These are phyloP conservation scores for Aspergillus floridensis DNA, from an alignment of 2,329 filamentous ascomycete genomes.

Conservation along the genomic window DNA sequence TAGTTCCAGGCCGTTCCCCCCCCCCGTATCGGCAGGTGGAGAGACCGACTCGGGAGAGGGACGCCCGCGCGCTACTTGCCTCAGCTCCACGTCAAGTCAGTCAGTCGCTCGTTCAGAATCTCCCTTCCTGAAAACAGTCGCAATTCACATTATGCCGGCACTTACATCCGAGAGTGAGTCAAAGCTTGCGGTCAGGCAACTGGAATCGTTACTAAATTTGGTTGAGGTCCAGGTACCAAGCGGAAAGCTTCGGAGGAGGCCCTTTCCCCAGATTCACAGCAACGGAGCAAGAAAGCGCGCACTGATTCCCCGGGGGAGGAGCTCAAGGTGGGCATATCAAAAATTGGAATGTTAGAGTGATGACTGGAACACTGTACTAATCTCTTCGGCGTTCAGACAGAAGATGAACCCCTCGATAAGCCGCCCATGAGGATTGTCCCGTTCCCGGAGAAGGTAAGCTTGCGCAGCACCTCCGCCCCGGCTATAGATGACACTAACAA, in stretches of 20 bases:
- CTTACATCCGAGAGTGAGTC: constrained; percentile 35
- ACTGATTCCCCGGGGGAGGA: constrained; percentile 46
- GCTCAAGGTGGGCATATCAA: constrained; percentile 25
- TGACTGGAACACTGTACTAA: not conserved
- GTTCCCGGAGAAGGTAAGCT: constrained; percentile 78
- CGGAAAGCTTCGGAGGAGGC: constrained; percentile 52
- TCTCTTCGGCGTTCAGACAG: constrained; percentile 30
- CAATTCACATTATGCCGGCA: constrained; percentile 23
- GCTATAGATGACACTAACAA: constrained; percentile 22
- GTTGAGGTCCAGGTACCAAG: constrained; percentile 35
- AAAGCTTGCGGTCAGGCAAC: not conserved
- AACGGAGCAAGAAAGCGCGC: constrained; percentile 49
- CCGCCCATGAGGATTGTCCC: constrained; percentile 65
- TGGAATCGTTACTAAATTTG: constrained; percentile 10
- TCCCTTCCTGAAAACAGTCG: not conserved
- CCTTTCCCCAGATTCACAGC: constrained; percentile 42
- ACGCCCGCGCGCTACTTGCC: constrained; percentile 6
- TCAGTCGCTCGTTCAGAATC: not conserved
- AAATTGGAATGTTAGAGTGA: not conserved
- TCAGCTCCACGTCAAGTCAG: not conserved
- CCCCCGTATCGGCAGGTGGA: constrained; percentile 20
- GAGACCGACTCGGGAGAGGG: constrained; percentile 8
- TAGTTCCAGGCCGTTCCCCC: constrained; percentile 19
- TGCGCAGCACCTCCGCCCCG: not conserved
- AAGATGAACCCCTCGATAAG: constrained; percentile 44